These are phyloP conservation scores for Ascodesmis nigricans DNA, from an alignment of 495 filamentous ascomycete species.

Conservation along the genomic window DNA sequence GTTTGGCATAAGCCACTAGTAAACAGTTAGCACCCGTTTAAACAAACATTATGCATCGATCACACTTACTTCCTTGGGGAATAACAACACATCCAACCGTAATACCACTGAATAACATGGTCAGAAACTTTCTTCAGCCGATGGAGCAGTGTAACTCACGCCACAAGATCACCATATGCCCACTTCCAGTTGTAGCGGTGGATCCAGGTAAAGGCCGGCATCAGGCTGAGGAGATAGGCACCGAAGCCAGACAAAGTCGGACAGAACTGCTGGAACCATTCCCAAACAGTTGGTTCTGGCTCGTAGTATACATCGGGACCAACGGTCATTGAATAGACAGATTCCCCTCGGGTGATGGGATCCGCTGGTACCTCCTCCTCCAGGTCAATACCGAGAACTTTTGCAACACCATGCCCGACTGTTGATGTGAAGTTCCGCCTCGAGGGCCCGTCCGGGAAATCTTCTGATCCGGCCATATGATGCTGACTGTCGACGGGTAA, in stretches of 20 bases:
- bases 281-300: constrained; percentile 47
- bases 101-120: too few species aligned
- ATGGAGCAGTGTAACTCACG: too few species aligned
- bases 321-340: constrained; percentile 43
- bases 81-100: constrained; percentile 92
- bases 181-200: constrained; percentile 69
- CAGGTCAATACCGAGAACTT: constrained; percentile 66
- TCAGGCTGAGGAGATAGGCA: constrained; percentile 44
- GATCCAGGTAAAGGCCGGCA: constrained; percentile 83
- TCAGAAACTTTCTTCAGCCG: too few species aligned
- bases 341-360: constrained; percentile 41
- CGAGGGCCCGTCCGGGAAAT: too few species aligned
- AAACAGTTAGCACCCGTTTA: constrained; percentile 1
- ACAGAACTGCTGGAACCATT: constrained; percentile 42
- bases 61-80: constrained; percentile 48
- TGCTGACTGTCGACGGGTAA: too few species aligned
- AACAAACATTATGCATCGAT: not conserved
- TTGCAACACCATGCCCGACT: constrained; percentile 52
- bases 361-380: constrained; percentile 31
- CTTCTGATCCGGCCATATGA: too few species aligned
- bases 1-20: constrained; percentile 69
- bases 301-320: constrained; percentile 62
- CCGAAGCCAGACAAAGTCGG: constrained; percentile 34
- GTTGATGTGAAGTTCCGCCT: constrained; percentile 29
- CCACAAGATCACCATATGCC: constrained; percentile 72